These are phyloP conservation scores for Mucor plumbeus DNA, from an alignment of 371 early-diverging fungal species.

Conservation along the genomic window DNA sequence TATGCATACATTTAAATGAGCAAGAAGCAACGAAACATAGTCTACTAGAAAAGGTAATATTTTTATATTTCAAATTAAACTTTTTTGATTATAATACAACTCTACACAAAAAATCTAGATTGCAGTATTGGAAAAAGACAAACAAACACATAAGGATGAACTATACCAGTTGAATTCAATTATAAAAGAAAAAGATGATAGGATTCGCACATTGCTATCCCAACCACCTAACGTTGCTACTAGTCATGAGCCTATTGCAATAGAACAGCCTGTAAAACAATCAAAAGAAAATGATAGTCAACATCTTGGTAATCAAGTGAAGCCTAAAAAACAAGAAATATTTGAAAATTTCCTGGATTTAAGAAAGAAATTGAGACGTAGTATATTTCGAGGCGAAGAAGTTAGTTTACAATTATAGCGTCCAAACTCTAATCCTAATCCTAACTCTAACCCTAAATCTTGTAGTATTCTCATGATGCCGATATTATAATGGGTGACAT, in stretches of 20 bases:
- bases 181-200: conserved; percentile 26
- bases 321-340: not conserved
- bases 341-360: conserved; percentile 34
- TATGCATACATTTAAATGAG: conserved; percentile 9
- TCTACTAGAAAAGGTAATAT: conserved; percentile 33
- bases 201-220: conserved; percentile 6
- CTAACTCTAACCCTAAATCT: not conserved
- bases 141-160: conserved; percentile 32
- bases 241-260: not conserved
- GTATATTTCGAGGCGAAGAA: conserved; percentile 45
- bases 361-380: conserved; percentile 42
- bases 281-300: not conserved
- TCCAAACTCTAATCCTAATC: not conserved
- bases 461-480: conserved; percentile 39
- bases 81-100: not conserved
- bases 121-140: conserved; percentile 41
- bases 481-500: conserved; percentile 43
- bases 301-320: not conserved
- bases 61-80: conserved; percentile 19
- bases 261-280: not conserved
- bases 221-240: not conserved
- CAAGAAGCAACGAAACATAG: conserved; percentile 18
- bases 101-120: conserved; percentile 26
- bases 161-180: conserved; percentile 24
- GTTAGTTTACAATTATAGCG: conserved; percentile 27